Evolutionary conservation across 208 protist species (phyloP), one percentile per base, ranked within the genome.

Genomic region (Leishmania martiniquensis): DNA sequence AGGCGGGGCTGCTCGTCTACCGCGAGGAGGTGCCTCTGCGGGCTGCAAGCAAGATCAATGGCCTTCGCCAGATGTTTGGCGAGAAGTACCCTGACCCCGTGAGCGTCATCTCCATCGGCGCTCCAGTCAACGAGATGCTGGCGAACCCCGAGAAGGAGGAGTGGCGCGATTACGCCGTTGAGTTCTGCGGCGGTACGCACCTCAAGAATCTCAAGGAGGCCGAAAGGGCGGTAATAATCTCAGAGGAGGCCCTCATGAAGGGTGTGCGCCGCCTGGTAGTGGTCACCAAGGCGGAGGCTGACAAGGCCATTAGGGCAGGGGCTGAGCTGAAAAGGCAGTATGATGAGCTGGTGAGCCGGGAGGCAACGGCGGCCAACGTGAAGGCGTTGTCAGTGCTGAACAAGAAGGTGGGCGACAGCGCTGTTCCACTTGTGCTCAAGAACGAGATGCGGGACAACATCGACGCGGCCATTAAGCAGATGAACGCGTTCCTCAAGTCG

Each of bases 11-110:
- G 15, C 63, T 59, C 32, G 97, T 99, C 12, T 96, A 98, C 92
- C 87, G 91, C 45, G 77, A 96, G 81, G 91, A 97, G 71, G 95
- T 99, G 20, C 81, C 95, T 10, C 88, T 99, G 25, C 87, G 87
- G 32, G 71, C 68, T 2, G 96, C 96, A 0, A 83, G 76, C 81
- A 80, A 83, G 63, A 98, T 98, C 84, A 82, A 86, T 66, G 88
- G 91, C 13, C 85, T 98, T 69, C 89, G 94, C 55, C 88, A 90
- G 73, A 98, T 99, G 81, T 99, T 99, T 80, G 98, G 98, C 72
- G 98, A 99, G 87, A 98, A 98, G 70, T 99, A 99, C 90, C 99
- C 99, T 17, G 98, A 99, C 79, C 98, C 98, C 45, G 99, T 99
- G 37, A 94, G 97, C 79, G 98, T 99, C 47, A 92, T 99, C n/a